Base-by-base conservation (phyloP, 2,329 filamentous ascomycete genomes). In the Elsinoe perseae region DNA sequence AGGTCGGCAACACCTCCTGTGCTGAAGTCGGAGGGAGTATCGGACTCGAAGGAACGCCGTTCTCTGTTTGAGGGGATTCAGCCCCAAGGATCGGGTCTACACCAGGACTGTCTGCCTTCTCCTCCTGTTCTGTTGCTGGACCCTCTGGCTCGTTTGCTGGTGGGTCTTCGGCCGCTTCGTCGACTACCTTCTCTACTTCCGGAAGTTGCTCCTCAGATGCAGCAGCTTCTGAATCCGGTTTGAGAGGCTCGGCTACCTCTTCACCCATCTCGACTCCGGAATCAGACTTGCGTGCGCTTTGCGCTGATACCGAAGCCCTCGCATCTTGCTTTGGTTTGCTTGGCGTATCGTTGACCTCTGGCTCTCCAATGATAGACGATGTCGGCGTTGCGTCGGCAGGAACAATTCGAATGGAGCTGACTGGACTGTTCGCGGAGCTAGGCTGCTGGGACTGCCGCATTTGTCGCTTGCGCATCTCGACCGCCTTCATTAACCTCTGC, bases 401-500 rank as follows among this genome's bases (percentile, higher is more conserved):
- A 10, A 25, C 14, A 4, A 10, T 7, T 10, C 5, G 9, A 7
- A 28, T 28, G n/a, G 30, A 36, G 30, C n/a, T 52, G 18, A 30
- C 20, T 14, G 48, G 30, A 20, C 48, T 38, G 12, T 36, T 16
- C 18, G 48, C 9, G n/a, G 27, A 7, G 10, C 30, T 9, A 61
- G 56, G 9, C 60, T 36, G 48, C 54, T 66, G 63, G 40, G 64
- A 62, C 60, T 67, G 64, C 58, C 66, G 61, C 66, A 85, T 83
- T 69, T 89, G 90, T 72, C 87, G 89, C 71, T 95, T 93, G 54
- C 92, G 81, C 63, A 96, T 72, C 70, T 96, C 87, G 73, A 96
- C 80, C 6, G 93, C 93, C 73, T 95, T 96, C 88, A 95, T 91
- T 60, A 98, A 76, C 56, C 93, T 81, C 59, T 88, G 83, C 73